phyloP scores from a whole-genome alignment of 1,139 yeast genomes.

The Lodderomyces pseudojiufengensis region DNA sequence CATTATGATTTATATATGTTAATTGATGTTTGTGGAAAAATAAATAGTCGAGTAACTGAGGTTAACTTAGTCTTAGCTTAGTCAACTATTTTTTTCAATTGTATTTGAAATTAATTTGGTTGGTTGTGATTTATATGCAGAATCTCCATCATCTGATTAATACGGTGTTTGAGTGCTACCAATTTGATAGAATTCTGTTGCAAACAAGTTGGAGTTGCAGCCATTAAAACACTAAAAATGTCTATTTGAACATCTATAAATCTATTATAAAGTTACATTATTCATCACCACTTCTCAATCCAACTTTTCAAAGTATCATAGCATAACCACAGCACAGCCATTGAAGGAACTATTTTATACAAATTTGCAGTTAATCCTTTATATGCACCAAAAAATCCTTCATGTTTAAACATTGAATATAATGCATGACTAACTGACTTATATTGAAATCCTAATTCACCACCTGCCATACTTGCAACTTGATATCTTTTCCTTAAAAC shows the following conservation, averaged over 20 bases:
- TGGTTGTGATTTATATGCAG: constrained; percentile 13
- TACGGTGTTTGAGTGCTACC: no score
- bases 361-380: constrained; percentile 86
- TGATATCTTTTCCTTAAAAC: constrained; percentile 85
- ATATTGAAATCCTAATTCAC: constrained; percentile 78
- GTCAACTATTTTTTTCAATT: not conserved
- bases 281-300: constrained; percentile 30
- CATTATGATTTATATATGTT: no score
- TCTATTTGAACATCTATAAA: constrained; percentile 9
- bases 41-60: no score
- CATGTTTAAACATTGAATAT: constrained; percentile 59
- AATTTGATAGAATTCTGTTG: no score
- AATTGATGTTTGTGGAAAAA: no score
- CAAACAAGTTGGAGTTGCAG: no score
- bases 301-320: constrained; percentile 63
- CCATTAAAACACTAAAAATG: no score
- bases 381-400: constrained; percentile 80
- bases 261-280: constrained; percentile 2
- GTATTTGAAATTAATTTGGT: constrained; percentile 15
- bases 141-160: constrained; percentile 3
- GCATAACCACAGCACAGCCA: constrained; percentile 93
- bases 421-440: constrained; percentile 70
- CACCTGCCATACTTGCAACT: constrained; percentile 79
- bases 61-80: no score
- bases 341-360: constrained; percentile 87